A percentile compares a stretch with the other conserved stretches of the same genome.
These are phyloP conservation scores for Schrenkiella parvula DNA, from an alignment of 345 rosid genomes.

Conservation along the genomic window DNA sequence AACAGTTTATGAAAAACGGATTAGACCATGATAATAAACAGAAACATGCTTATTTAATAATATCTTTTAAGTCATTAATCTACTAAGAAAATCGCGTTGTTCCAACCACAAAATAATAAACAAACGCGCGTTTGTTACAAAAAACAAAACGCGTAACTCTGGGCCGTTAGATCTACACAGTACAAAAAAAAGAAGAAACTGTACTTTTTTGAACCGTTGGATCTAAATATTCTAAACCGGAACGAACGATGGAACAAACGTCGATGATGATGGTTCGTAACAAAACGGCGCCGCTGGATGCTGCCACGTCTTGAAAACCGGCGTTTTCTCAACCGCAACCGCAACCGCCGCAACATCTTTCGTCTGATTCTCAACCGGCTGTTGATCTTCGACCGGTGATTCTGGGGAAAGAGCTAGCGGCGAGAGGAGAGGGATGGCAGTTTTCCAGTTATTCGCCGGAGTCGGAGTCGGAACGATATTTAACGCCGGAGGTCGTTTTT, in stretches of 20 bases:
- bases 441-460: conserved; percentile 61
- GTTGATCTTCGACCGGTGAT: conserved; percentile 22
- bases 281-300: conserved; percentile 89
- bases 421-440: conserved; percentile 86
- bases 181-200: neutral
- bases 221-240: conserved; percentile 46
- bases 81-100: conserved; percentile 23
- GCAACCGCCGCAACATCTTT: conserved; percentile 26
- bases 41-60: neutral
- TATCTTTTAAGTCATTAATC: neutral
- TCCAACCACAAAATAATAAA: conserved; percentile 23
- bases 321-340: conserved; percentile 39
- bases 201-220: conserved; percentile 25
- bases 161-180: conserved; percentile 14
- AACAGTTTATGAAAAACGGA: neutral
- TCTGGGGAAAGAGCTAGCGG: conserved; percentile 72
- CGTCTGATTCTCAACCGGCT: conserved; percentile 30
- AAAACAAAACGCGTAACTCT: conserved; percentile 15
- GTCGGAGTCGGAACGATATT: conserved; percentile 52
- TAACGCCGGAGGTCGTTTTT: conserved; percentile 65
- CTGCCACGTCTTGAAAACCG: conserved; percentile 78
- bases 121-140: neutral
- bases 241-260: conserved; percentile 49
- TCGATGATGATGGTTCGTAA: conserved; percentile 43
- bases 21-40: neutral